Evolutionary conservation across 805 yeast species (phyloP).

Genomic region (Wickerhamiella sergipiensis): DNA sequence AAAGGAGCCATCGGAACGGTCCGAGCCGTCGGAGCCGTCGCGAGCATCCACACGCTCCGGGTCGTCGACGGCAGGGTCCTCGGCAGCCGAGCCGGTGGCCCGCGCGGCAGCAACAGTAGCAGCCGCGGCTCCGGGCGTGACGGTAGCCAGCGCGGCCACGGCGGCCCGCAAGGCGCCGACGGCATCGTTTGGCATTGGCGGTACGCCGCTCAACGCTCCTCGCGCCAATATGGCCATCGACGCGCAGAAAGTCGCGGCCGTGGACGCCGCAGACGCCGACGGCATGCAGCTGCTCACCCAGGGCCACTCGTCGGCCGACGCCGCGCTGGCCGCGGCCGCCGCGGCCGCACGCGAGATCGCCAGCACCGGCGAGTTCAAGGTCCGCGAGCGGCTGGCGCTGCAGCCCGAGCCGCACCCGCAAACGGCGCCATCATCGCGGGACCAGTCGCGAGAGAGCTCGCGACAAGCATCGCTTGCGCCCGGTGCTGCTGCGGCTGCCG

Average conservation of each 20-base stretch:
- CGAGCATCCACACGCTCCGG: background rate
- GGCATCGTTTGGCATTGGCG: background rate
- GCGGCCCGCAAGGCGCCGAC: background rate
- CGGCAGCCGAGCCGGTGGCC: background rate
- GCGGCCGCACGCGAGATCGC: constrained; percentile 1
- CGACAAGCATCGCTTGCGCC: background rate
- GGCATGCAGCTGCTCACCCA: background rate
- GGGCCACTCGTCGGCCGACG: background rate
- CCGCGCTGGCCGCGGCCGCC: background rate
- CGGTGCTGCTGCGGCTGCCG: background rate
- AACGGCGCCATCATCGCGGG: background rate
- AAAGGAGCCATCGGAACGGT: no score
- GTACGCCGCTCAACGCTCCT: background rate
- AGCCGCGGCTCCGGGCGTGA: no score
- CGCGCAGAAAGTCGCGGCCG: background rate
- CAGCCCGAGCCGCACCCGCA: background rate
- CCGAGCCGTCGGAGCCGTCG: background rate
- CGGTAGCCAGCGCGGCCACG: background rate
- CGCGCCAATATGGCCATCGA: background rate
- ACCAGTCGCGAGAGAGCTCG: background rate
- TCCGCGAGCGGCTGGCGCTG: background rate
- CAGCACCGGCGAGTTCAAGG: background rate
- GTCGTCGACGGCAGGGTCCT: no score
- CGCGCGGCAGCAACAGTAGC: background rate
- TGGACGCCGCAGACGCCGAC: background rate